phyloP scores from a whole-genome alignment of 805 yeast species.

The Cyberlindnera maclurae region DNA sequence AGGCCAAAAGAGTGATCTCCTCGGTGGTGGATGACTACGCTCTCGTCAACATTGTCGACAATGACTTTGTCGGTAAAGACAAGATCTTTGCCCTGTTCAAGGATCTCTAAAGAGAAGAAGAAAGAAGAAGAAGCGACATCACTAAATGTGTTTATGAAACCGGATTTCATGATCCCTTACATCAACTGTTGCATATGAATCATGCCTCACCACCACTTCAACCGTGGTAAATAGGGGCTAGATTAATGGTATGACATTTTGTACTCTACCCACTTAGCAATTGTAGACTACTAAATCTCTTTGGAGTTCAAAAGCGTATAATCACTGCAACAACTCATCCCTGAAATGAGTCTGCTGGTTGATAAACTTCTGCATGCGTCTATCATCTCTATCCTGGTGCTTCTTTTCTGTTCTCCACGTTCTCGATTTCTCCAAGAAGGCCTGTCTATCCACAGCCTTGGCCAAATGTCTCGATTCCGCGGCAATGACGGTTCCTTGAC shows the following conservation, averaged over 20 bases:
- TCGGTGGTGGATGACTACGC: constrained; percentile 53
- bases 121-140: too few species aligned
- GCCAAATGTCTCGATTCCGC: constrained; percentile 61
- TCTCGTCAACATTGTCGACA: constrained; percentile 85
- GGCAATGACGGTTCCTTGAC: constrained; percentile 80
- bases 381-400: constrained; percentile 41
- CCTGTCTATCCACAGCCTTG: constrained; percentile 37
- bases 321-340: constrained; percentile 58
- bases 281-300: too few species aligned
- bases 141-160: too few species aligned
- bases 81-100: constrained; percentile 51
- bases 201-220: constrained; percentile 4
- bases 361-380: constrained; percentile 66
- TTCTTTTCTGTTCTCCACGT: constrained; percentile 61
- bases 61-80: constrained; percentile 59
- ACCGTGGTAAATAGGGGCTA: constrained; percentile 4
- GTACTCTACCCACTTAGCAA: too few species aligned
- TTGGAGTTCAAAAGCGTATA: background rate
- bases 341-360: constrained; percentile 88
- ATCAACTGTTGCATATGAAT: constrained; percentile 13
- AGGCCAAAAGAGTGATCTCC: constrained; percentile 29
- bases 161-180: background rate
- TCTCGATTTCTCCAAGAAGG: constrained; percentile 43
- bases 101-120: constrained; percentile 9
- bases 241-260: background rate